Evolutionary conservation across 148 eudicot genomes (phyloP), one percentile per base, ranked within the genome.

Genomic region (Persicaria tinctoria): DNA sequence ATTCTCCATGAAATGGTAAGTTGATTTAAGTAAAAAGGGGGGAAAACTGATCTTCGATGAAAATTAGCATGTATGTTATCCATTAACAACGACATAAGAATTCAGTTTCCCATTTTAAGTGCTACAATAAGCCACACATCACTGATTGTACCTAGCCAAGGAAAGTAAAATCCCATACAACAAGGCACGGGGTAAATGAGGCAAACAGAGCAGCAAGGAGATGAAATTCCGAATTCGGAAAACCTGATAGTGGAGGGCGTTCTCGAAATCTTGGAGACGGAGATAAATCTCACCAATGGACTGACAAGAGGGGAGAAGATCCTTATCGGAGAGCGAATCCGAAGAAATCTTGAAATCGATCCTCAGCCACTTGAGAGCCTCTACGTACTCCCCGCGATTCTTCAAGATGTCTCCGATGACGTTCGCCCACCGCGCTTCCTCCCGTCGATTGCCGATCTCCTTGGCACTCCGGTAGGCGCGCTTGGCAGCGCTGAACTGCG

Each of bases 371-470:
- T 77, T 73, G 14, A 92, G 82, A 12, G 99, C 92, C 77, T 87
- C 80, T 0, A 88, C 90, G 46, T 96, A 96, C 79, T 96, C 94
- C 8, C 99, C 99, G 70, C 84, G 83, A 53, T 92, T 80, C 80
- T 92, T 96, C 13, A 80, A 74, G 2, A 96, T 84, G 79, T 96
- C 88, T 0, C 97, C 99, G 59, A 96, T 85, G 23, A 92, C 82
- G 75, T 96, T 96, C n/a, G 99, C 97, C 97, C 97, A 96, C 51
- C 94, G 79, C 41, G 99, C 99, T 79, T 96, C 92, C 79, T 96
- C 99, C 82, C 78, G 83, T 3, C 86, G 83, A 68, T 90, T 90
- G 4, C 97, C 97, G 23, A 81, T 84, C 51, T 71, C 88, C 45
- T 55, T 62, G 12, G 97, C 97, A 41, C 73, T 81, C 73, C 82